Evolutionary conservation across 768 basidiomycete species (phyloP), one percentile per base, ranked within the genome.

Genomic region (Phylloporus sp.): DNA sequence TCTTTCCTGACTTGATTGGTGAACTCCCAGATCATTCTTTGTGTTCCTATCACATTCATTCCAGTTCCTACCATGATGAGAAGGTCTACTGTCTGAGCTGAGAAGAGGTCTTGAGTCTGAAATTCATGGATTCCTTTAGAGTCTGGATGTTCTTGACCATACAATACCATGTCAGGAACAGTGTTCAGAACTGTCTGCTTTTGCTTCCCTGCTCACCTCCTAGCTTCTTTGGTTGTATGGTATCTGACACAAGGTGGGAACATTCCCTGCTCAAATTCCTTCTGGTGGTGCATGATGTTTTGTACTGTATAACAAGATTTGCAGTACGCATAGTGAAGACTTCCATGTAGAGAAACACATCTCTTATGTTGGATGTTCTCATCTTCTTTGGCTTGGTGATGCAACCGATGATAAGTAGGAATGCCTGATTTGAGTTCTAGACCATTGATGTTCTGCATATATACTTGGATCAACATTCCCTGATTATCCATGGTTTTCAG

Each of bases 391-490:
- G 4, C 6, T 1, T 17, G 7, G n/a, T 9, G 0, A 23, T 6
- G 4, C 11, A 41, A n/a, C n/a, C 17, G 43, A 48, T 55, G 50
- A 33, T 53, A 46, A 5, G 47, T 46, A 0, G 41, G 33, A 0
- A 55, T 1, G 3, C 54, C 54, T 6, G 42, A 38, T 31, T 41
- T 53, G 2, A 38, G 41, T 38, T 55, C 51, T 2, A 55, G 35
- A 3, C 52, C 35, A 31, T 55, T 42, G 1, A 55, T 49, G 20
- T 55, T 55, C 24, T 55, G 52, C 1, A 48, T 55, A 18, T 55
- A 55, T 31, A 49, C 11, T 20, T 32, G 31, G 9, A 53, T 26
- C 3, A 55, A 47, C n/a, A 22, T 44, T 4, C 39, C 39, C 2
- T 33, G 32, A 39, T 56, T 20, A 3, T 53, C 42, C n/a, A 56